A percentile compares a stretch with the other conserved stretches of the same genome.
Conservation (phyloP, 1,284 basidiomycete species). For the Ustilago cynodontis region DNA sequence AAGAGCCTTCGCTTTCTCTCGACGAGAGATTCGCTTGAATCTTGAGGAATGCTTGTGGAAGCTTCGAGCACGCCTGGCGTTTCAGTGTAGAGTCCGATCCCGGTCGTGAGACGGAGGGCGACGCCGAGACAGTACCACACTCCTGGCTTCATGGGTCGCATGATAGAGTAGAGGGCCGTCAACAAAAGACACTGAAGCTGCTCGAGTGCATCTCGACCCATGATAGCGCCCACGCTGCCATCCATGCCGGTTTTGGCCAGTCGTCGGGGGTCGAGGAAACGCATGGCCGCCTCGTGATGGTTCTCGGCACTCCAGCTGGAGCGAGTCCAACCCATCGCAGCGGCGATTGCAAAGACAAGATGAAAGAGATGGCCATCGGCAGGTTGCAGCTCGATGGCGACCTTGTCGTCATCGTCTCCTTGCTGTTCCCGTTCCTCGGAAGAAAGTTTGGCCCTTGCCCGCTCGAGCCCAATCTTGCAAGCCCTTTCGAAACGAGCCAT, state of each 20-base stretch:
- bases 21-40: conserved; percentile 35
- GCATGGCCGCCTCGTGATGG: conserved; percentile 56
- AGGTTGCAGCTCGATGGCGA: conserved; percentile 48
- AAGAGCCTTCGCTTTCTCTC: conserved; percentile 49
- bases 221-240: conserved; percentile 51
- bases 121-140: conserved; percentile 54
- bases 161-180: conserved; percentile 53
- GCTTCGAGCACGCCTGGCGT: conserved; percentile 37
- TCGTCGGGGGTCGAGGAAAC: conserved; percentile 41
- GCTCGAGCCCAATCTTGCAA: conserved; percentile 30
- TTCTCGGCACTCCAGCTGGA: conserved; percentile 51
- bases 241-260: conserved; percentile 24
- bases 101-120: conserved; percentile 47
- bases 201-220: conserved; percentile 51
- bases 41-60: conserved; percentile 12
- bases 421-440: conserved; percentile 14
- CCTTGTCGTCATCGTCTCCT: conserved; percentile 30
- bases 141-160: conserved; percentile 52
- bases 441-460: conserved; percentile 31
- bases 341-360: conserved; percentile 53
- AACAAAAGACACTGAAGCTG: conserved; percentile 52
- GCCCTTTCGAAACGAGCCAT: conserved; percentile 47
- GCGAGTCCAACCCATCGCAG: conserved; percentile 51
- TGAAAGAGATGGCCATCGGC: conserved; percentile 55
- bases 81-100: conserved; percentile 48